Evolutionary conservation across 192 early-diverging fungal species (phyloP), one percentile per base, ranked within the genome.

Genomic region (Radiomyces spectabilis): DNA sequence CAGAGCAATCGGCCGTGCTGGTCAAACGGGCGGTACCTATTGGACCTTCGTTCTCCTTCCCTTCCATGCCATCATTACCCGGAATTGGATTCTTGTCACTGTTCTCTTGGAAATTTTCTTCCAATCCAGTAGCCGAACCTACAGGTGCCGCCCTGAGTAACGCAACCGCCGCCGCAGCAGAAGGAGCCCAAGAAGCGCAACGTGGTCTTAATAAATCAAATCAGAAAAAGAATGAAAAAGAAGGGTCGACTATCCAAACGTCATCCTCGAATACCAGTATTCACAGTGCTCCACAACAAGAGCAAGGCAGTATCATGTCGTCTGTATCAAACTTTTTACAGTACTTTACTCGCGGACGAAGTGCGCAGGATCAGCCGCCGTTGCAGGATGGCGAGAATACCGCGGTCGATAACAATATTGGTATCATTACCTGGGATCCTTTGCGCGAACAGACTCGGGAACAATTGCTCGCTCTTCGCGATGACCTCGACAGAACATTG

Each of bases 31-130:
- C 56, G 5, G 26, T 56, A 6, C 68, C 68, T 2, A 39, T 68
- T n/a, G 54, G 53, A 0, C 54, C 59, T 18, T 63, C 55, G 1
- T 69, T 69, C 47, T 58, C 67, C 19, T 63, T 69, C 22, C 67
- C 67, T 2, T 55, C 61, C 1, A 38, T 69, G 10, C 61, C 67
- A 12, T 63, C 67, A 5, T 53, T 69, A 15, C 55, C 67, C 13
- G 33, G 57, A 16, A 15, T 45, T 13, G 57, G 42, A 32, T 31
- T 69, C 19, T 21, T 62, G 9, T 55, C 60, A 1, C 38, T 53
- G 29, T 59, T 62, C 33, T 49, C 67, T 27, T 57, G 67, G 38
- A 29, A 34, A 46, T 13, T 33, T 0, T 22, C 19, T 12, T 50
- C 42, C 22, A 19, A 37, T 48, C 32, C 46, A 2, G 19, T 18